These are phyloP conservation scores for Colletotrichum falcatum DNA, from an alignment of 2,329 filamentous ascomycete species.

Conservation along the genomic window DNA sequence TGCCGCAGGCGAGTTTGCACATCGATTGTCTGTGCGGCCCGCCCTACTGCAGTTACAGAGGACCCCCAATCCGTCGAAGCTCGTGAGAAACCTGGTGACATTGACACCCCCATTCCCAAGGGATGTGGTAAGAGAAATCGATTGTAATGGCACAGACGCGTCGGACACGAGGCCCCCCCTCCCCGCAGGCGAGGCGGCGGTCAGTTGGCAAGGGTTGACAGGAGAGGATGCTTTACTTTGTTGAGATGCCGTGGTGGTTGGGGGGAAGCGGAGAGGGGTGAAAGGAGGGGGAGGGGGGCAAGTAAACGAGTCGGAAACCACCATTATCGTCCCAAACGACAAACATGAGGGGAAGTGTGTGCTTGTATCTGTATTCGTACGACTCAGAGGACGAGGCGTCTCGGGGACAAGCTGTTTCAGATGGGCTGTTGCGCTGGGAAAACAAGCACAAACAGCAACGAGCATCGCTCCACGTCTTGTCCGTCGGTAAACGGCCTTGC, in stretches of 20 bases:
- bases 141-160: conserved; percentile 7
- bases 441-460: conserved; percentile 5
- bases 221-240: conserved; percentile 10
- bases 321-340: conserved; percentile 29
- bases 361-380: conserved; percentile 2
- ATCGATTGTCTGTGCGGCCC: conserved; percentile 31
- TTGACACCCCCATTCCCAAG: conserved; percentile 11
- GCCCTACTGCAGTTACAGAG: conserved; percentile 28
- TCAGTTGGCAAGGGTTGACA: conserved; percentile 7
- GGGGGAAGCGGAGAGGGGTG: too few relatives aligned
- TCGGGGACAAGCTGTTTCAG: conserved; percentile 34
- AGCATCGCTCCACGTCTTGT: neutral
- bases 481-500: neutral
- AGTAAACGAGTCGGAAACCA: conserved; percentile 5
- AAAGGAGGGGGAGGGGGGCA: neutral
- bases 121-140: neutral
- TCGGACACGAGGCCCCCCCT: neutral
- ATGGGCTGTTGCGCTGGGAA: neutral
- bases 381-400: conserved; percentile 20
- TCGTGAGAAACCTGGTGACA: conserved; percentile 31
- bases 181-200: conserved; percentile 13
- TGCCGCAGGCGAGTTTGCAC: conserved; percentile 33
- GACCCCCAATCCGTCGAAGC: conserved; percentile 25
- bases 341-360: conserved; percentile 26
- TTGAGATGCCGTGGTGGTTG: neutral